These are phyloP conservation scores for Apiospora malaysiana DNA, from an alignment of 2,329 filamentous ascomycete species.

Conservation along the genomic window DNA sequence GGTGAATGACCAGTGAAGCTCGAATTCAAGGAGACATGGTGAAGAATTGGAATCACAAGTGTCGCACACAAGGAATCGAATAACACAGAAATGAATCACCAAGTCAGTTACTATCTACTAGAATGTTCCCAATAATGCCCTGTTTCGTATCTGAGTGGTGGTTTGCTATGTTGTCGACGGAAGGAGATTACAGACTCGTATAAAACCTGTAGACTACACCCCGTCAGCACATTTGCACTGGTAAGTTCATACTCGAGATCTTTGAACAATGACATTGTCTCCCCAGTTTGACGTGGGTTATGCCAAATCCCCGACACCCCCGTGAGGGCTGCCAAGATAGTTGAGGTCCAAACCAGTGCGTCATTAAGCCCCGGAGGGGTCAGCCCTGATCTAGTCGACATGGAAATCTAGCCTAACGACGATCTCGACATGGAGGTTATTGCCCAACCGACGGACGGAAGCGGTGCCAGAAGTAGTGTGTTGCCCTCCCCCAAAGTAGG, in stretches of 20 bases:
- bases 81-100: no score
- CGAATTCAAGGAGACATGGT: no score
- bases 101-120: no score
- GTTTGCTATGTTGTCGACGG: neutral
- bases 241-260: constrained; percentile 9
- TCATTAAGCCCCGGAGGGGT: neutral
- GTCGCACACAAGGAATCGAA: no score
- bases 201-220: neutral
- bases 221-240: neutral
- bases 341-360: neutral
- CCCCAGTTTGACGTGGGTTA: neutral
- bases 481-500: constrained; percentile 5
- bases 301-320: neutral
- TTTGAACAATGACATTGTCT: neutral
- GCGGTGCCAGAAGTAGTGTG: neutral
- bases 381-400: neutral
- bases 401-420: no score
- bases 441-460: neutral
- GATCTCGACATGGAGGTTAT: neutral
- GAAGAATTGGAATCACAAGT: no score
- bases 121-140: no score
- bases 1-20: no score
- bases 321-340: neutral
- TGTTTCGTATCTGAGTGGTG: no score
- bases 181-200: neutral